These are phyloP conservation scores for Sinapis alba DNA, from an alignment of 441 rosid species.

Conservation along the genomic window DNA sequence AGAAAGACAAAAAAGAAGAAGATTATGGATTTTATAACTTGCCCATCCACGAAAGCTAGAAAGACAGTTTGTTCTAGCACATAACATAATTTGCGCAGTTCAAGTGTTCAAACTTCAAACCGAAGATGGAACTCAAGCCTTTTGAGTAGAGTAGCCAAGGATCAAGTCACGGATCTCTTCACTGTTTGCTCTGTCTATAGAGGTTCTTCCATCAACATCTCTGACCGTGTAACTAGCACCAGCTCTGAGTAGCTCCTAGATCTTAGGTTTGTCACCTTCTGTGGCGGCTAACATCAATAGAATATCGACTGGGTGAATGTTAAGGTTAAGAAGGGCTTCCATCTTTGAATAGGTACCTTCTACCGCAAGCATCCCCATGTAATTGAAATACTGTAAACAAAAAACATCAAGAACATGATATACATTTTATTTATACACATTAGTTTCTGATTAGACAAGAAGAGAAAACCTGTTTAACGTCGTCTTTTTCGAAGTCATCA, in stretches of 20 bases:
- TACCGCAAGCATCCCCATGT: slow-evolving; percentile 96
- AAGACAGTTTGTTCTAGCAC: slow-evolving; percentile 43
- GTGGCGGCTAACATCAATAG: slow-evolving; percentile 72
- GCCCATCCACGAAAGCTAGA: slow-evolving; percentile 25
- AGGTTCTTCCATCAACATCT: slow-evolving; percentile 78
- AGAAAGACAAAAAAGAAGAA: slow-evolving; percentile 12
- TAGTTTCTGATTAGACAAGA: neutral
- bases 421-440: neutral
- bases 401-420: neutral
- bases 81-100: neutral
- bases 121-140: neutral
- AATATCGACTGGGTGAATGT: slow-evolving; percentile 92
- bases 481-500: slow-evolving; percentile 89
- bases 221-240: slow-evolving; percentile 66
- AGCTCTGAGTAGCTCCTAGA: slow-evolving; percentile 80
- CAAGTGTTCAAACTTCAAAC: neutral
- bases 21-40: slow-evolving; percentile 39
- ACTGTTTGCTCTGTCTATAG: slow-evolving; percentile 59
- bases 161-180: slow-evolving; percentile 68
- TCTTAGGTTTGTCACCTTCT: slow-evolving; percentile 79
- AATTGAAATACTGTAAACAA: slow-evolving; percentile 84
- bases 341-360: slow-evolving; percentile 85
- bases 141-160: neutral
- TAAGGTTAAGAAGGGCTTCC: slow-evolving; percentile 74
- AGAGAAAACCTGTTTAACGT: slow-evolving; percentile 75